These are phyloP conservation scores for Blastocystis hominis DNA, from an alignment of 352 stramenopile species.

Conservation along the genomic window DNA sequence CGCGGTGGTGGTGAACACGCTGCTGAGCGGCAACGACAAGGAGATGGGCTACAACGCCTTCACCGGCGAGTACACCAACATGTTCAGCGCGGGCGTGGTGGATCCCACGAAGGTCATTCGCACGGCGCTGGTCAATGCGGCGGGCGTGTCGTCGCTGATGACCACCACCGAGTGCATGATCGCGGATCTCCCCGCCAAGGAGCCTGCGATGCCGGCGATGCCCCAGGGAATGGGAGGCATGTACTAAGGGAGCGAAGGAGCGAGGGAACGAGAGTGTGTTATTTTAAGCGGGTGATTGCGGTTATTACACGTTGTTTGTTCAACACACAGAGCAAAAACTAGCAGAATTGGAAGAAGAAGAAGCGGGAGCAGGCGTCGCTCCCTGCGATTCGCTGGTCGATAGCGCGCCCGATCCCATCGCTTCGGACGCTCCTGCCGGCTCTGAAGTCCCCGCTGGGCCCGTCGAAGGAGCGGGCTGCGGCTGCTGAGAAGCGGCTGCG, in stretches of 20 bases:
- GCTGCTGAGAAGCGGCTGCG: not conserved
- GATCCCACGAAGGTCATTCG: conserved; percentile 88
- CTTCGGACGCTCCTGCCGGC: too few relatives aligned
- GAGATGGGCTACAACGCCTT: conserved; percentile 92
- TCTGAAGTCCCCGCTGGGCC: too few relatives aligned
- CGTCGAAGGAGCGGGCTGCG: too few relatives aligned
- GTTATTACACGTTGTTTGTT: not conserved
- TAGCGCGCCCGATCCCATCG: too few relatives aligned
- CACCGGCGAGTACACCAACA: conserved; percentile 89
- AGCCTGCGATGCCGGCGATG: conserved; percentile 43
- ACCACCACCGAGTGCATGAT: conserved; percentile 86
- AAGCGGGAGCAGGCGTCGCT: too few relatives aligned
- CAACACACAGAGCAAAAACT: not conserved
- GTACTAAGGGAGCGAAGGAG: conserved; percentile 5
- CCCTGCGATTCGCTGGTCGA: too few relatives aligned
- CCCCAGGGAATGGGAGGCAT: conserved; percentile 57
- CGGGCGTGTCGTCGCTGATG: conserved; percentile 93
- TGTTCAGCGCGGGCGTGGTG: conserved; percentile 91
- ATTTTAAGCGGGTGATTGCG: not conserved
- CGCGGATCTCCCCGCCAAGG: conserved; percentile 24
- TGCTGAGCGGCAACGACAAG: conserved; percentile 85
- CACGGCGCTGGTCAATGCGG: conserved; percentile 92
- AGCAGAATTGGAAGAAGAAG: not conserved
- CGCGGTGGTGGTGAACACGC: conserved; percentile 91
- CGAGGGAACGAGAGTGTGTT: not conserved